Base-by-base conservation (phyloP, 1,284 basidiomycete genomes). In the Gomphus bonarii region DNA sequence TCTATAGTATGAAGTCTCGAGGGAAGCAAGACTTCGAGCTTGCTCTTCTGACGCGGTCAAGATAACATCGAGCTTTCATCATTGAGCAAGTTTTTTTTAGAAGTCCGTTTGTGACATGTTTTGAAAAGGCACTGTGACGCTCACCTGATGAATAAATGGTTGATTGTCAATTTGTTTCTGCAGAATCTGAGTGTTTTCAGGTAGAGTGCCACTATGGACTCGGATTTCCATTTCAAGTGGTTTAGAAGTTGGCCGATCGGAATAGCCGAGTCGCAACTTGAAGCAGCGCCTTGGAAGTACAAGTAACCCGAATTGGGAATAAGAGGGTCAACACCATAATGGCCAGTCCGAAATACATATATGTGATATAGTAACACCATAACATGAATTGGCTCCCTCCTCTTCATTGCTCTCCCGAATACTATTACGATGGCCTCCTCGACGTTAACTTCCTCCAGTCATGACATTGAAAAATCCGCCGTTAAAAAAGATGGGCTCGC, bases 391-490 rank as follows among this genome's bases (percentile, higher is more conserved):
- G n/a, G 1, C 16, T 16, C 5, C 8, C n/a, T 16, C n/a, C n/a
- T 40, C 38, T 40, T 18, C 16, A 18, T 16, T 40, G n/a, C 38
- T 16, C 9, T 16, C n/a, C 38, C n/a, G 16, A 18, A 40, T 16
- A 6, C 12, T 40, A 6, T 16, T 10, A 51, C 33, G 33, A 48
- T 38, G 50, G 50, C 33, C 8, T 14, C 33, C 11, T 35, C 49
- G n/a, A 53, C 33, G 11, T 49, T 35, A 43, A 58, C 18, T 16
- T 22, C 57, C 9, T 58, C 57, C 28, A 52, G 57, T 38, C 43
- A 50, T 42, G 62, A 57, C 47, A 60, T 54, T 16, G 64, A 63
- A 42, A 61, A 60, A 38, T 28, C 33, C 38, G 20, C 47, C 22
- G 25, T 54, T 20, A 20, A 40, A 16, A 16, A 14, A 3, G 48